Base-by-base conservation (phyloP, 1,139 yeast species). In the Geotrichum bryndzae region DNA sequence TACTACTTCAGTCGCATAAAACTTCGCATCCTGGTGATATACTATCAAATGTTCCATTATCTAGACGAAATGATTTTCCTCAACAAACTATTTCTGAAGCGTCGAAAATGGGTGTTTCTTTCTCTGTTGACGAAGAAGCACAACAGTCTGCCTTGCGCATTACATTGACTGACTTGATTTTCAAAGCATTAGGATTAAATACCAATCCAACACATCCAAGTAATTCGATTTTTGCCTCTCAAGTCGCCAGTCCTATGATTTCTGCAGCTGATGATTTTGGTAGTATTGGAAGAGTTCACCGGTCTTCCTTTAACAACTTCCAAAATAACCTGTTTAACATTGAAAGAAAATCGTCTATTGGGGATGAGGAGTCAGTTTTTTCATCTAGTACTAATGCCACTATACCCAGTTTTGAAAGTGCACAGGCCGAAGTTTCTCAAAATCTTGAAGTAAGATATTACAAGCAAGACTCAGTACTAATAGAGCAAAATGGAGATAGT, bases 11-110 rank as follows among this genome's bases (percentile, higher is more conserved):
- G 59, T 83, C 91, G 0, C 77, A 87, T 56, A 41, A 41, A 41
- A 79, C 79, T 29, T 80, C 83, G 35, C 87, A 88, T 63, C 96
- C 96, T 0, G 97, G 96, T 41, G 96, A 90, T 72, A 78, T 90
- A 61, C 75, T 90, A 18, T 88, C 96, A 0, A 88, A 88, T 60
- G 96, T 88, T 0, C 95, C 96, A 0, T 74, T 90, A 3, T 83
- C 90, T 0, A 78, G 91, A 66, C 33, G 59, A 11, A 18, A 41
- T 38, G 18, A 5, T 11, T 2, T 13, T 38, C n/a, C n/a, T 3
- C n/a, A 41, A 41, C n/a, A 41, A n/a, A n/a, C 22, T n/a, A 41
- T 8, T 41, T 15, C 48, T 41, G 22, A 15, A 13, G 48, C 48
- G 15, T 38, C 13, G n/a, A 38, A 38, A 15, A 13, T 15, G 22